Base-by-base conservation (phyloP, 75 land plant species). In the Picea sitchensis region DNA sequence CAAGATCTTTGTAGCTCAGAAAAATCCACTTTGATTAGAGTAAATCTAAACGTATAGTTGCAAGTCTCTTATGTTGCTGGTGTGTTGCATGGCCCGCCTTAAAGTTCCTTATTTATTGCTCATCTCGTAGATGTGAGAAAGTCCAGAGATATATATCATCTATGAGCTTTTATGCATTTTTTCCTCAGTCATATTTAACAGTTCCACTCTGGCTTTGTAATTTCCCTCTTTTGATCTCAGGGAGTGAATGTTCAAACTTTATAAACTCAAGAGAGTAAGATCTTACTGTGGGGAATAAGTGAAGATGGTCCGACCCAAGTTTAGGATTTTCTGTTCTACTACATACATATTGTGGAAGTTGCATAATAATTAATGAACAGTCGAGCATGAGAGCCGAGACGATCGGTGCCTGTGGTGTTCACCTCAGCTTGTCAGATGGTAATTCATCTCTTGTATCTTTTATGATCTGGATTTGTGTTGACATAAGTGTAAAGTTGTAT, bases 271-370 rank as follows among this genome's bases (percentile, higher is more conserved):
- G 71, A 67, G n/a, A n/a, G n/a, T n/a, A 34, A 67, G 71, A 6
- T 34, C 34, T 41, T 41, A 67, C 20, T 67, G 71, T 31, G 71
- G 71, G 71, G 71, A 67, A 67, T 67, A 67, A 67, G 71, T 67
- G 71, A 20, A 34, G 41, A 67, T 67, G 71, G 71, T 67, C 71
- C 71, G 71, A 67, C 38, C 14, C 34, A 67, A 34, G 18, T 1
- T 67, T 67, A 67, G 71, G 71, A 67, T 34, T 34, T 32, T 67
- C 18, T n/a, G 32, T 65, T 65, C 54, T 51, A 1, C 54, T n/a
- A n/a, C n/a, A n/a, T 51, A 8, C 54, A 8, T 32, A 21, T 32
- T 65, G 34, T 5, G 54, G 54, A 51, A 11, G 9, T 51, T 0
- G 54, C 54, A 32, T 32, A 65, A 31, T 14, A 34, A 65, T 67